Base-by-base conservation (phyloP, 345 rosid species). In the Stellera chamaejasme region DNA sequence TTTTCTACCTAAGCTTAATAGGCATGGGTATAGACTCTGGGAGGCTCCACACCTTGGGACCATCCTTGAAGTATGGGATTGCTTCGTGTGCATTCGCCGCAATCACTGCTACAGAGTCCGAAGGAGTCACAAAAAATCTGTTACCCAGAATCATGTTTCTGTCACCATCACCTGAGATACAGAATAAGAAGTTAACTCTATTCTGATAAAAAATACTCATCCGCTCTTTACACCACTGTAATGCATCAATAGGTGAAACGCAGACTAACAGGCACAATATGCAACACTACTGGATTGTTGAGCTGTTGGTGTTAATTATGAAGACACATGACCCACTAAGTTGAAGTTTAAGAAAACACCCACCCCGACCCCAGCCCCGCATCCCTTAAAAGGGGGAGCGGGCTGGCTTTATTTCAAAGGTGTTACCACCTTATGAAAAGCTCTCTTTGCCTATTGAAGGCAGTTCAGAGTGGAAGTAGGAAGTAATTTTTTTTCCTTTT, bases 111-210 rank as follows among this genome's bases (percentile, higher is more conserved):
- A 88, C 96, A 5, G 98, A 92, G 55, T 92, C 97, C 23, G 95
- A 92, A 56, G 97, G 97, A 48, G 97, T 92, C 46, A 92, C 85
- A 62, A 92, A 92, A 71, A 92, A 88, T 1, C 74, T 70, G 60
- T 72, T 81, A 63, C 98, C 96, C 13, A 88, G 79, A 67, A 92
- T 79, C 98, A 88, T 92, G 79, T 92, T 92, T 73, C 98, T 79
- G 65, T 88, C 97, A 48, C 97, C 98, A 53, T 92, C 98, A 43
- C 95, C 98, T 86, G 75, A n/a, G 27, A 68, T 68, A 13, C 51
- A 54, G 5, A 36, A 51, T 8, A 58, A 58, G 10, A 46, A 45
- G 12, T n/a, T 45, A 23, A 6, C 6, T 13, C 36, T 43, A 49
- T 13, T 44, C 52, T 13, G 56, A 55, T 19, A 46, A 8, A 57